Evolutionary conservation across 108 stramenopile species (phyloP), one percentile per base, ranked within the genome.

Genomic region (Cyclostephanos invisitatus): DNA sequence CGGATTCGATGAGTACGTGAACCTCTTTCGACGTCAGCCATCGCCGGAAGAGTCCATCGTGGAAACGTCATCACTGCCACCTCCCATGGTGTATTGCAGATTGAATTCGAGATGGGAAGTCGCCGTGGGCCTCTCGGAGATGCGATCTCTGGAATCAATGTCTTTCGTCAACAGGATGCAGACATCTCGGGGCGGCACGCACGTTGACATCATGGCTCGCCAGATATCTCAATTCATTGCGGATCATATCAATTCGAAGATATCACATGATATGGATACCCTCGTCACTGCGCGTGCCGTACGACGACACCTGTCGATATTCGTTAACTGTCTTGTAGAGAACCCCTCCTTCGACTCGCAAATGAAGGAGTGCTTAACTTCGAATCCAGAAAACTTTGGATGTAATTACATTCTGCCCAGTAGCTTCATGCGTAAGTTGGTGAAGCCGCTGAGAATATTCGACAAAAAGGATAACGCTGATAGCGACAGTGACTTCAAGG

Each of bases 271-370:
- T 24, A 36, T 69, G 29, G 50, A 72, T 84, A 62, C 63, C 29
- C 68, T 49, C n/a, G 53, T 87, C 15, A 79, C 80, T n/a, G 83
- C 86, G 0, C 87, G 85, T 60, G 74, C 91, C 32, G 87, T 98
- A 24, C 90, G 92, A 65, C 76, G 93, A 50, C 96, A 98, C 80
- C 72, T 99, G 14, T 90, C 89, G 73, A 82, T 99, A 10, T 97
- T 85, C 58, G 92, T 97, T 35, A 98, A 98, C 74, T 78, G 85
- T 24, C 64, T 98, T 60, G 96, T 99, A 63, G 98, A 96, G 67
- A 99, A 99, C 79, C 93, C 96, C 8, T 89, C 98, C 11, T 99
- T 99, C 84, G 98, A 98, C 83, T 96, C 95, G 6, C 98, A 98
- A 77, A 99, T 97, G 89, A 99, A 99, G 83, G 98, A 99, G 51